Base-by-base conservation (phyloP, 2,329 filamentous ascomycete species). In the Pyrenochaeta sp. region DNA sequence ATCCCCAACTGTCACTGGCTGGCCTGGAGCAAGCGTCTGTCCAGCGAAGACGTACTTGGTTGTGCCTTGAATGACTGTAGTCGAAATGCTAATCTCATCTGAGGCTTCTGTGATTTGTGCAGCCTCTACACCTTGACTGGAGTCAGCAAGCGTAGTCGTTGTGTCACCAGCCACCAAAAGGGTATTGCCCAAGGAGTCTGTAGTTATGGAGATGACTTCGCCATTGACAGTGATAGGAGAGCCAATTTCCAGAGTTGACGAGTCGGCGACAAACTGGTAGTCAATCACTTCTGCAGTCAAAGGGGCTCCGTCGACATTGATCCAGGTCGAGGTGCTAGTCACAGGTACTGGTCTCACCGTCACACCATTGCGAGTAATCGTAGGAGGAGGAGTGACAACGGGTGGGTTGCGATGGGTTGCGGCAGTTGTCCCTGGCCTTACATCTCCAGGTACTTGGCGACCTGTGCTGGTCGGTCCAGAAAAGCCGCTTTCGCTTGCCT, bases 11-110 rank as follows among this genome's bases (percentile, higher is more conserved):
- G 50, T 61, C 15, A 60, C 41, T 1, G 53, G 48, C 23, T 53
- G 52, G 7, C 42, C 51, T 18, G 55, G 52, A 13, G 44, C 39
- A 5, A 61, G 51, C 6, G 58, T 61, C 22, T 60, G 53, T 11
- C 44, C 49, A n/a, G 28, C 44, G 17, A 60, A 24, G 14, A 59
- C 20, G 30, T 51, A 47, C 35, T 51, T 27, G 2, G 50, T 59
- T 2, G 53, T 55, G 4, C 56, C 53, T 8, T 44, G 35, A 11
- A 49, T 22, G 6, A 59, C 34, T 5, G 35, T 41, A 6, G 57
- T 53, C 4, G 44, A 41, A 17, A 62, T 35, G 7, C 27, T 8
- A 19, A 44, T 4, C 8, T 28, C 10, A 28, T 35, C 15, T 8
- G 29, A 7, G 10, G 17, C n/a, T 14, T 22, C 17, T 17, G 31